Conservation (phyloP, 75 land plant genomes). For the Gnetum montanum region DNA sequence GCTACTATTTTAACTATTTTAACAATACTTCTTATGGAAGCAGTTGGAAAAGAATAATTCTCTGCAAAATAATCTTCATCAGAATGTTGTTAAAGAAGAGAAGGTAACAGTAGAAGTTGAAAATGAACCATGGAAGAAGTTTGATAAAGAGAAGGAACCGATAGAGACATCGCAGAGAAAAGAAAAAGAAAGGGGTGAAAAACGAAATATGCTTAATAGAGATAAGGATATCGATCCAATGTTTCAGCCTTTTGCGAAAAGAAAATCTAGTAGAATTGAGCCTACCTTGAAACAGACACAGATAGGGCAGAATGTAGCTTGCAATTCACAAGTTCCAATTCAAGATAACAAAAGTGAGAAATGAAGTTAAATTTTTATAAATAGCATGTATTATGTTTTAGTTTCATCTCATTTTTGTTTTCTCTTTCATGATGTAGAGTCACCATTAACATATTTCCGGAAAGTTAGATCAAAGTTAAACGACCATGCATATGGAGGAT, state of each 20-base stretch:
- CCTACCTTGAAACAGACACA: conserved; percentile 32
- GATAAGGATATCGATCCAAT: conserved; percentile 33
- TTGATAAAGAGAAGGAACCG: conserved; percentile 53
- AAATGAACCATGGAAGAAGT: conserved; percentile 50
- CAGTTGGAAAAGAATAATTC: conserved; percentile 36
- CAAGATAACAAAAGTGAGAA: too few species aligned
- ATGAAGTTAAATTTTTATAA: too few species aligned
- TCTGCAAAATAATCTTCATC: conserved; percentile 30
- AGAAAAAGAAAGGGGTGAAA: conserved; percentile 40
- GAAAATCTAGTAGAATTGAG: conserved; percentile 55
- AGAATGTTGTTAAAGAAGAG: conserved; percentile 31
- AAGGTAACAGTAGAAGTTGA: conserved; percentile 22
- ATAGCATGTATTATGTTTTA: too few species aligned
- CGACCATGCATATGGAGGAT: conserved; percentile 62
- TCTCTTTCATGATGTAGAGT: not conserved
- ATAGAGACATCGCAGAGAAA: conserved; percentile 32
- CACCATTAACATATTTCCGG: conserved; percentile 33
- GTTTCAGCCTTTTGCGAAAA: conserved; percentile 36
- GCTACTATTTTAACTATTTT: not conserved
- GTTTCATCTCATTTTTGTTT: not conserved
- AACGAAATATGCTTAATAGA: conserved; percentile 30
- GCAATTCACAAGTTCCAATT: not conserved
- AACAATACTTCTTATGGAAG: not conserved
- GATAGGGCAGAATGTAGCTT: conserved; percentile 32
- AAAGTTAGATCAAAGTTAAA: conserved; percentile 69